phyloP scores from a whole-genome alignment of 768 basidiomycete genomes.

The Lactarius akahatsu region DNA sequence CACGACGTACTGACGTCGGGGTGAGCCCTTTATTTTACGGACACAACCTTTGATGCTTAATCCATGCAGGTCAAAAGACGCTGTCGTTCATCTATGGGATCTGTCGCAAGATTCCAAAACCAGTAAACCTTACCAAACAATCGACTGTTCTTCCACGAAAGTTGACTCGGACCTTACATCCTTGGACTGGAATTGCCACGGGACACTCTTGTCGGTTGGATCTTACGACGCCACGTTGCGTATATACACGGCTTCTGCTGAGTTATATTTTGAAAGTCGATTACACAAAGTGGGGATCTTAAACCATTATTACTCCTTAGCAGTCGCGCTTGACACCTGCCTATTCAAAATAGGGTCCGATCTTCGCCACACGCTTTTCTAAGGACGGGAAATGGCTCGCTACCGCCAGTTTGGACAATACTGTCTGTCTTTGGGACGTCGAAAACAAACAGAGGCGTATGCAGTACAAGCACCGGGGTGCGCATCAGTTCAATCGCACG shows the following conservation, averaged over 20 bases:
- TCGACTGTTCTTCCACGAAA: constrained; percentile 50
- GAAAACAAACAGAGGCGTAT: constrained; percentile 55
- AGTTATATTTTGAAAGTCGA: constrained; percentile 57
- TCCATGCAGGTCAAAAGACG: constrained; percentile 65
- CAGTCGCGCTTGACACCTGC: not conserved
- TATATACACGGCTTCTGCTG: constrained; percentile 60
- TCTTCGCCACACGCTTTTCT: constrained; percentile 79
- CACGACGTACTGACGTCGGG: constrained; percentile 68
- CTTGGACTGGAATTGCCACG: constrained; percentile 74
- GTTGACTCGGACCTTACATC: constrained; percentile 67
- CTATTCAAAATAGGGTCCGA: constrained; percentile 57
- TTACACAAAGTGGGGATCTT: constrained; percentile 60
- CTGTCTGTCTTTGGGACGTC: constrained; percentile 78
- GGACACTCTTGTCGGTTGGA: constrained; percentile 71
- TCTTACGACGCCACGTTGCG: constrained; percentile 75
- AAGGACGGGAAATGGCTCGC: constrained; percentile 68
- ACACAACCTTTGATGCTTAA: not conserved
- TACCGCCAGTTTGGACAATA: constrained; percentile 76
- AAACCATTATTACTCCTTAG: not conserved
- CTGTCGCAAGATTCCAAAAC: constrained; percentile 43
- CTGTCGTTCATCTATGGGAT: constrained; percentile 71
- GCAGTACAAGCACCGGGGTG: constrained; percentile 71
- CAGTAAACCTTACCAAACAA: constrained; percentile 40
- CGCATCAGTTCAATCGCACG: constrained; percentile 20
- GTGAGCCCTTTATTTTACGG: constrained; percentile 41